Evolutionary conservation across 768 basidiomycete species (phyloP), one percentile per base, ranked within the genome.

Genomic region (Vararia minispora): DNA sequence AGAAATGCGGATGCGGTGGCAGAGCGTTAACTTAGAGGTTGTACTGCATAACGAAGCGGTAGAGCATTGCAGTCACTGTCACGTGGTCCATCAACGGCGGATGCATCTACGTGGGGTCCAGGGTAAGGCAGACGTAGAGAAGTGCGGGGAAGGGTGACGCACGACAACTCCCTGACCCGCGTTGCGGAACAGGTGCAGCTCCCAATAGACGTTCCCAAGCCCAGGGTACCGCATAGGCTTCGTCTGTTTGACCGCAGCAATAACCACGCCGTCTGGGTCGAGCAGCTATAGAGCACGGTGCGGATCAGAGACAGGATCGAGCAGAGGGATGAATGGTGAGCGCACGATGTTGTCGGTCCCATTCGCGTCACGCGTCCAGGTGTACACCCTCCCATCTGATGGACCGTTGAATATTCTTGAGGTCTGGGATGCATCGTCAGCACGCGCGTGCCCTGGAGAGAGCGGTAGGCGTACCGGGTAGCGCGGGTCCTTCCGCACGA

Each of bases 1-100:
- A n/a, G n/a, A n/a, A n/a, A n/a, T n/a, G n/a, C n/a, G n/a, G n/a
- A n/a, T n/a, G n/a, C n/a, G n/a, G n/a, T 31, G n/a, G 20, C 16
- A 40, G 21, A 22, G 28, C 32, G 37, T 40, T 32, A 47, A 21
- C 46, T 66, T 58, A 69, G 33, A 69, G 60, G 44, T 65, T 66
- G 47, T 66, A 71, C 23, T 64, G 59, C 42, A 60, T 65, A 49
- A 79, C 82, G 58, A 85, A 83, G 33, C 87, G 78, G 61, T 83
- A 87, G 25, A 89, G 67, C 84, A 88, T 87, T 38, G 76, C 74
- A 21, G 85, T 85, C 48, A 89, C 76, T 20, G 79, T 80, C 44
- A 89, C 84, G 31, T 74, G 76, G 65, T 89, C 84, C 86, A 89
- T 89, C 59, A 89, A 78, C 48, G 86, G 86, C 36, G 84, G 85